phyloP scores from a whole-genome alignment of 345 rosid genomes.

The Arabidopsis arenosa region DNA sequence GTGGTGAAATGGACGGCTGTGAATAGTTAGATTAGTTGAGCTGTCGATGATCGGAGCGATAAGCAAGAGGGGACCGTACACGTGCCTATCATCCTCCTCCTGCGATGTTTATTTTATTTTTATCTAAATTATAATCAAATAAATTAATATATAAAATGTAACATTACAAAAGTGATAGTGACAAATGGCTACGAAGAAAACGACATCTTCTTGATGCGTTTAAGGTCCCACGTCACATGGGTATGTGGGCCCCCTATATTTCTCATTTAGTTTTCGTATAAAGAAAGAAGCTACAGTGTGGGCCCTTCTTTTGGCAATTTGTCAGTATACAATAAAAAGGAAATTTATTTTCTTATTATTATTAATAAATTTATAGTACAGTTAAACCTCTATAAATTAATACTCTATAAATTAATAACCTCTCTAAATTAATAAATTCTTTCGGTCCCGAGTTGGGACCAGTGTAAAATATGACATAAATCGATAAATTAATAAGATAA shows the following conservation, averaged over 20 bases:
- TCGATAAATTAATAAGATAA: no score
- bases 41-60: conserved; percentile 36
- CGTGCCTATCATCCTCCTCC: conserved; percentile 33
- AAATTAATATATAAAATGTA: not conserved
- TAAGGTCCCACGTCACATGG: conserved; percentile 51
- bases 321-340: conserved; percentile 32
- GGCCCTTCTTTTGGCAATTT: conserved; percentile 13
- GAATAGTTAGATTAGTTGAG: conserved; percentile 28
- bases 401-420: no score
- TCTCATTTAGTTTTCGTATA: conserved; percentile 41
- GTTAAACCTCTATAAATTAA: no score
- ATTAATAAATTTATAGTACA: not conserved
- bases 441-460: no score
- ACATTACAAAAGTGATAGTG: conserved; percentile 39
- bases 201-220: conserved; percentile 50
- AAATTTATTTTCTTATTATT: not conserved
- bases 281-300: conserved; percentile 45
- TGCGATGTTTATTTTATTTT: conserved; percentile 17
- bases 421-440: no score
- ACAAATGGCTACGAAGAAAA: conserved; percentile 48
- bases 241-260: conserved; percentile 38
- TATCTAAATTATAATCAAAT: no score
- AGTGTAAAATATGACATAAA: no score
- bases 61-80: conserved; percentile 36
- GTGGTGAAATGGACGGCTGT: conserved; percentile 39